A percentile compares a stretch with the other conserved stretches of the same genome.
Conservation (phyloP, 805 yeast species). For the Sungouiozyma intestinalis region DNA sequence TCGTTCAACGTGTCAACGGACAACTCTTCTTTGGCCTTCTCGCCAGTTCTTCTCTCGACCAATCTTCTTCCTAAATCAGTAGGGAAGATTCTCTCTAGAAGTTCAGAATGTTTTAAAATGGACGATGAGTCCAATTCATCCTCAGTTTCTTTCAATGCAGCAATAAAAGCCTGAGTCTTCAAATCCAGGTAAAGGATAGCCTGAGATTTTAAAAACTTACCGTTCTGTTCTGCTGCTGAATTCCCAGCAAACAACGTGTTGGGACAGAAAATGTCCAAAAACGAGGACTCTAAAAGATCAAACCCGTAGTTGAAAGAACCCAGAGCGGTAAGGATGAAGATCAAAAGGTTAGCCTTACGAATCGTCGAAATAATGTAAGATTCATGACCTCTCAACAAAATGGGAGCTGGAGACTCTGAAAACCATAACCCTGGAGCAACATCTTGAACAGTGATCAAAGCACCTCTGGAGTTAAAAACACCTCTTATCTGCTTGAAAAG, state of each 20-base stretch:
- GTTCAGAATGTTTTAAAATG: slow-evolving; percentile 31
- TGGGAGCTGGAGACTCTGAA: slow-evolving; percentile 48
- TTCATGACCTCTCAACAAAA: slow-evolving; percentile 48
- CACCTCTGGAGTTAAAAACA: slow-evolving; percentile 57
- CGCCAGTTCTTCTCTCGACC: slow-evolving; percentile 19
- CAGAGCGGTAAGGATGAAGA: slow-evolving; percentile 77
- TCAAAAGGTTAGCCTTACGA: slow-evolving; percentile 78
- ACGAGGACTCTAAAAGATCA: slow-evolving; percentile 72
- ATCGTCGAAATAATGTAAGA: slow-evolving; percentile 38
- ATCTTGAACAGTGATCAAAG: slow-evolving; percentile 59
- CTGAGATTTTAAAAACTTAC: slow-evolving; percentile 68
- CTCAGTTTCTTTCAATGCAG: slow-evolving; percentile 51
- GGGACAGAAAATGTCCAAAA: slow-evolving; percentile 82
- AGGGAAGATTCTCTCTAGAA: slow-evolving; percentile 71
- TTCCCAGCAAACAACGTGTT: slow-evolving; percentile 27
- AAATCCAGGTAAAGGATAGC: slow-evolving; percentile 72
- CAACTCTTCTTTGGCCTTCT: background rate
- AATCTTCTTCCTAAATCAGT: slow-evolving; percentile 38
- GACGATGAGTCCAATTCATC: slow-evolving; percentile 8
- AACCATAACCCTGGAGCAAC: slow-evolving; percentile 66
- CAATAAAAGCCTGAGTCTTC: slow-evolving; percentile 90
- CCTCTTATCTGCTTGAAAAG: slow-evolving; percentile 68
- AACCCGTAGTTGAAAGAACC: slow-evolving; percentile 84
- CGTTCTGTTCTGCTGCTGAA: slow-evolving; percentile 16
- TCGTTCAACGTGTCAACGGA: slow-evolving; percentile 22